Evolutionary conservation across 768 basidiomycete species (phyloP), one percentile per base, ranked within the genome.

Genomic region (Boletus sensibilis): DNA sequence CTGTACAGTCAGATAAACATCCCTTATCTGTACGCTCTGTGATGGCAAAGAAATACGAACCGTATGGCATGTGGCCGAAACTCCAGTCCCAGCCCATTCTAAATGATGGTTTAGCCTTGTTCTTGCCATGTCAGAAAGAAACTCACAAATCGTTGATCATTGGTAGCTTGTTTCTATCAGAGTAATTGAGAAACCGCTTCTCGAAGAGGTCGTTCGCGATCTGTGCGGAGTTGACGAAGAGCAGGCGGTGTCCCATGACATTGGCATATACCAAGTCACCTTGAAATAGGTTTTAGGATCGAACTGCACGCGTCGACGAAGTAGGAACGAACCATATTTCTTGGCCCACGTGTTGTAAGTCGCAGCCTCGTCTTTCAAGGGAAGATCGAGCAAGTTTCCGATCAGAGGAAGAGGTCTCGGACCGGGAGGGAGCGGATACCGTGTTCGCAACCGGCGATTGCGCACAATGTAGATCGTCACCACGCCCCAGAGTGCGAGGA

Each of bases 251-350:
- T 29, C 83, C 81, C 8, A 85, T 65, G 14, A 80, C 74, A 49
- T 75, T 77, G 20, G 84, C 70, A 59, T 80, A 82, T 3, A 85
- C 79, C 38, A 86, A 61, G 51, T 83, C 80, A 5, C 84, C 84
- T 69, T 58, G 23, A 34, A 39, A 20, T 2, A 43, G 2, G n/a
- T 2, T 16, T 50, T 20, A 50, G 34, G 3, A 44, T 40, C 11
- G 14, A 21, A 39, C n/a, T 39, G 23, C 5, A 38, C 12, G 7
- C 38, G 25, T 41, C 16, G 23, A 55, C 7, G 23, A 34, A 33
- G 8, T 4, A 21, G 13, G 33, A 27, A 63, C 67, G 37, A 44
- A 76, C 77, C 69, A 51, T 73, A 69, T 60, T 73, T 66, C 14
- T 74, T 68, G 43, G 73, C 71, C 78, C 76, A 79, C 40, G 65